Conservation (phyloP, 192 early-diverging fungal species). For the Dimargaris cristalligena region DNA sequence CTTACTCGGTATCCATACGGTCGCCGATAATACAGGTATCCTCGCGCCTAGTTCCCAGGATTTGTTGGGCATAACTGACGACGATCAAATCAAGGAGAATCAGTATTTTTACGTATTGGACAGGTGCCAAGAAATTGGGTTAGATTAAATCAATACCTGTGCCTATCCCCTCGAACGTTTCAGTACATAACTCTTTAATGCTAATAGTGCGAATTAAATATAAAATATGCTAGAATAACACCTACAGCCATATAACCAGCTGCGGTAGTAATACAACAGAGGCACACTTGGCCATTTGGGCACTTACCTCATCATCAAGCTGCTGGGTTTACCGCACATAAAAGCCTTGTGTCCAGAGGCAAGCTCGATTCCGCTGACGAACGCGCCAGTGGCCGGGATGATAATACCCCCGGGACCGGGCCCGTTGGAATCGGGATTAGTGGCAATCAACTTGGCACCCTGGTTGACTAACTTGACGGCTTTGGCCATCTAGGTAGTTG, state of each 20-base stretch:
- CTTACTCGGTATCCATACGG: conserved; percentile 47
- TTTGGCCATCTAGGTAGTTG: conserved; percentile 19
- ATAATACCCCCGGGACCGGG: conserved; percentile 26
- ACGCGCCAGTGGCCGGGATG: conserved; percentile 38
- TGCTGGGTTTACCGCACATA: conserved; percentile 35
- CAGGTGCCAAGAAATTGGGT: no score
- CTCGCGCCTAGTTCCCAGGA: conserved; percentile 30
- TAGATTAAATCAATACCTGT: no score
- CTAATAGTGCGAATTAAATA: no score
- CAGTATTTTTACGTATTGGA: no score
- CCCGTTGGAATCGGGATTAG: conserved; percentile 41
- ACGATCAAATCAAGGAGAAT: not conserved
- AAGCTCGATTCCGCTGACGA: conserved; percentile 33
- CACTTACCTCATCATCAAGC: conserved; percentile 31
- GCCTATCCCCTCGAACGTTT: no score
- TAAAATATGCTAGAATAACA: no score
- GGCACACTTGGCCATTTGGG: no score
- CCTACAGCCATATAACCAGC: no score
- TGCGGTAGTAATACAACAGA: no score
- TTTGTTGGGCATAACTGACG: conserved; percentile 28
- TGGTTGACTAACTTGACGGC: conserved; percentile 34
- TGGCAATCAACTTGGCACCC: conserved; percentile 41
- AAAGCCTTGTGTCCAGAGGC: conserved; percentile 42
- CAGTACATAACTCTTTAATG: no score
- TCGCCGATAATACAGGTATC: conserved; percentile 49